Conservation (phyloP, 768 basidiomycete species). For the Suillus discolor region DNA sequence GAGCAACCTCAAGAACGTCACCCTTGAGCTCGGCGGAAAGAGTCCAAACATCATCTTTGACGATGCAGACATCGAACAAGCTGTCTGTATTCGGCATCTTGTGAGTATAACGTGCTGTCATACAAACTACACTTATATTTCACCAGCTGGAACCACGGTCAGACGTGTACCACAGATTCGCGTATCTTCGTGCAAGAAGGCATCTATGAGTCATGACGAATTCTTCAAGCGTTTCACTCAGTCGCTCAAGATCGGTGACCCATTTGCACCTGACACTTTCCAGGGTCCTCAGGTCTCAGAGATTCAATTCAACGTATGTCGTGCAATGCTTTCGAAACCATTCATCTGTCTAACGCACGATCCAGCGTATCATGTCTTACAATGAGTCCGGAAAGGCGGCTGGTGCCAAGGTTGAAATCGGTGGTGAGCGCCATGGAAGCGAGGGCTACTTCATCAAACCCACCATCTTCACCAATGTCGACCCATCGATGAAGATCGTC, state of each 20-base stretch:
- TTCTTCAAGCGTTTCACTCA: slow-evolving; percentile 65
- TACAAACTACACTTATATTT: slow-evolving; percentile 7
- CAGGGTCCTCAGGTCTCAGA: slow-evolving; percentile 85
- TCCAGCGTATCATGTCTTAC: slow-evolving; percentile 73
- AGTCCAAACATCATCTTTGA: slow-evolving; percentile 73
- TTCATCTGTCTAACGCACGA: not conserved
- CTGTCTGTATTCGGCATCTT: slow-evolving; percentile 68
- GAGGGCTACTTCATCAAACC: slow-evolving; percentile 75
- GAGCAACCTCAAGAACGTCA: slow-evolving; percentile 79
- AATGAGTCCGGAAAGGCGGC: slow-evolving; percentile 73
- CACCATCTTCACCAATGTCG: slow-evolving; percentile 72
- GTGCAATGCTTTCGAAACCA: not conserved
- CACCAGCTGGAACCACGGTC: slow-evolving; percentile 70
- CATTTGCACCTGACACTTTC: slow-evolving; percentile 58
- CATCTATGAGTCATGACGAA: slow-evolving; percentile 80
- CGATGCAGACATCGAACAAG: slow-evolving; percentile 70
- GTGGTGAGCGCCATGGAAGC: slow-evolving; percentile 60
- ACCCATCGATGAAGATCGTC: slow-evolving; percentile 74
- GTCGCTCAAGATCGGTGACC: slow-evolving; percentile 67
- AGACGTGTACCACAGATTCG: slow-evolving; percentile 80
- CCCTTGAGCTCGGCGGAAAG: slow-evolving; percentile 83
- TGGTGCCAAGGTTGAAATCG: slow-evolving; percentile 69
- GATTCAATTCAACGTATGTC: slow-evolving; percentile 67
- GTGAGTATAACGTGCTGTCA: slow-evolving; percentile 41
- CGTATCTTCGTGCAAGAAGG: slow-evolving; percentile 79